Percentiles rank a stretch among this genome's conserved stretches.
Conservation (phyloP, 306 rosid species). For the Cucurbita argyrosperma region DNA sequence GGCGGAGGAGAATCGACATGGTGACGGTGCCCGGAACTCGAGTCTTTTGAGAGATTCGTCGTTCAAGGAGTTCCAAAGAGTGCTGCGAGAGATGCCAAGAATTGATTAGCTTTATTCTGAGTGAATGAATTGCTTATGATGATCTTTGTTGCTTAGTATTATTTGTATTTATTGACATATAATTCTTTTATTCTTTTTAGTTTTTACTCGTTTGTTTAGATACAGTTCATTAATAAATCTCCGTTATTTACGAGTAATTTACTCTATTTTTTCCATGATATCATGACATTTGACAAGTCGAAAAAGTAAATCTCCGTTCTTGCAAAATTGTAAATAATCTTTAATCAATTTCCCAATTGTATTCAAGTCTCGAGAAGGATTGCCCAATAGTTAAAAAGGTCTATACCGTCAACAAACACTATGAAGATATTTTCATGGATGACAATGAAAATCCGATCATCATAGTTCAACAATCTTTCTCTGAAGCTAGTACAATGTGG, state of each 20-base stretch:
- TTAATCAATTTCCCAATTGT: too few relatives aligned
- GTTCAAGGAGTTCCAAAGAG: slow-evolving; percentile 48
- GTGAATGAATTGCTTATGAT: background rate
- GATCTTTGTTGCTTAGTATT: background rate
- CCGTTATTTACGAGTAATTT: background rate
- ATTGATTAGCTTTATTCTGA: slow-evolving; percentile 27
- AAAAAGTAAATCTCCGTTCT: too few relatives aligned
- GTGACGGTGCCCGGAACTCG: background rate
- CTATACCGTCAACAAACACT: background rate
- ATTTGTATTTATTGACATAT: background rate
- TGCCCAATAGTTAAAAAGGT: too few relatives aligned
- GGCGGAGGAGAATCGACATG: background rate
- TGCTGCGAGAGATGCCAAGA: slow-evolving; percentile 44
- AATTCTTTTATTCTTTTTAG: background rate
- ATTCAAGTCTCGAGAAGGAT: too few relatives aligned
- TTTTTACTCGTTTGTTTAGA: background rate
- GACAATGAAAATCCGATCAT: slow-evolving; percentile 28
- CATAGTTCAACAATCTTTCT: slow-evolving; percentile 53
- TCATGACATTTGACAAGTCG: too few relatives aligned
- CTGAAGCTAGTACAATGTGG: background rate
- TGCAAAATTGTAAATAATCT: too few relatives aligned
- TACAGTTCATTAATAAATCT: background rate
- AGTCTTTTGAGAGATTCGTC: slow-evolving; percentile 32
- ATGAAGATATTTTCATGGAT: slow-evolving; percentile 34
- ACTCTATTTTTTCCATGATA: background rate